phyloP scores from a whole-genome alignment of 306 rosid species.

The Dryas alaskensis region DNA sequence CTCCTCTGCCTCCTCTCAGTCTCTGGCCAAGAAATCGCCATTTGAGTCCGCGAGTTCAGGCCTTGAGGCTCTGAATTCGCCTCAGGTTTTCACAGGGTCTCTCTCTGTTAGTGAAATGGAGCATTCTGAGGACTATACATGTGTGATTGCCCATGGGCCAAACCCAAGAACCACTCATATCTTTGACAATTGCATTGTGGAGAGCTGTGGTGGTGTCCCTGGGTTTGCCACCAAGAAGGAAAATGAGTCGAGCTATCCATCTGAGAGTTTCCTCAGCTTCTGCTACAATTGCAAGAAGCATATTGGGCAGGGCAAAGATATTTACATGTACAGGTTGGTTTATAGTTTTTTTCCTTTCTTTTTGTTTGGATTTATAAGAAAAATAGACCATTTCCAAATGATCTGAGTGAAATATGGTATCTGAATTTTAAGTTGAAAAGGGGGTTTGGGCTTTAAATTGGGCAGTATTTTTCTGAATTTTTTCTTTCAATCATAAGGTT shows the following conservation, averaged over 20 bases:
- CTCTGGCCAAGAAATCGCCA: constrained; percentile 39
- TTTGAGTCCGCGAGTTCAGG: constrained; percentile 29
- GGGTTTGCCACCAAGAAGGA: constrained; percentile 36
- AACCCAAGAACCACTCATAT: constrained; percentile 82
- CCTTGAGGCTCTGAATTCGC: constrained; percentile 28
- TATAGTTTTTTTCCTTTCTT: neutral
- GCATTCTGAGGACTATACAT: constrained; percentile 85
- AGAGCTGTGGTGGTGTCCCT: constrained; percentile 47
- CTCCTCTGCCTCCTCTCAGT: constrained; percentile 32
- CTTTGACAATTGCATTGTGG: constrained; percentile 64
- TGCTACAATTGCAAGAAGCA: constrained; percentile 74
- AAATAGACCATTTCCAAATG: neutral
- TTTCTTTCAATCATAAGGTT: neutral
- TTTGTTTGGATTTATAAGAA: neutral
- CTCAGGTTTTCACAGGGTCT: constrained; percentile 40
- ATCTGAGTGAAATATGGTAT: too few species aligned
- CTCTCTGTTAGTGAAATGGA: constrained; percentile 73
- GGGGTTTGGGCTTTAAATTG: too few species aligned
- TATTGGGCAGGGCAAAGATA: constrained; percentile 73
- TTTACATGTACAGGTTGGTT: constrained; percentile 91
- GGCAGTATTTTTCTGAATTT: neutral
- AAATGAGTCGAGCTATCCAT: constrained; percentile 26
- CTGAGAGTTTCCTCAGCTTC: constrained; percentile 59
- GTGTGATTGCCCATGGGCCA: constrained; percentile 73
- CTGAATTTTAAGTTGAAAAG: too few species aligned